These are phyloP conservation scores for Lentinula novae-zelandiae DNA, from an alignment of 1,284 basidiomycete genomes.

Conservation along the genomic window DNA sequence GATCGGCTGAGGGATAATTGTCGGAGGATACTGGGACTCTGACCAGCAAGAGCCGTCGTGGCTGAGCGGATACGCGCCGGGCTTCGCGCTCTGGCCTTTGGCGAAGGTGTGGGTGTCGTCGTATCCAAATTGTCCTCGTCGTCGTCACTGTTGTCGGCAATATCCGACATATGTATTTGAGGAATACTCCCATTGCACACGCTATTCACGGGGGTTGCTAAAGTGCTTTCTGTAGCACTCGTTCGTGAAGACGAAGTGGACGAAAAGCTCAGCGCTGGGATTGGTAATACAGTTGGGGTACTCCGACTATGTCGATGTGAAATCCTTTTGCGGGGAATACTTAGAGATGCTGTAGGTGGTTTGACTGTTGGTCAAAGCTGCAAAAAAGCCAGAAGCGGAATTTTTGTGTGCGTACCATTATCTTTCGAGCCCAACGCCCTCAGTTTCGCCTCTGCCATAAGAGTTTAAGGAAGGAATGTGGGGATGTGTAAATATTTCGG, in stretches of 20 bases:
- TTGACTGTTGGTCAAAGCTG: not conserved
- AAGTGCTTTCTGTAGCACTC: not conserved
- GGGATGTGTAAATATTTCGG: not conserved
- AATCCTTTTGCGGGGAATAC: not conserved
- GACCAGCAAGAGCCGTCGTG: not conserved
- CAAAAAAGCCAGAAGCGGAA: too few species aligned
- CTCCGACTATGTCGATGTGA: conserved; percentile 1
- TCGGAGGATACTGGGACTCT: not conserved
- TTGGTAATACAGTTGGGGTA: not conserved
- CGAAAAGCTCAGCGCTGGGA: not conserved
- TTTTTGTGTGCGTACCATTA: not conserved
- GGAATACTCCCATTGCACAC: not conserved
- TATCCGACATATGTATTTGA: not conserved
- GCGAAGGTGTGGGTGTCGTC: conserved; percentile 7
- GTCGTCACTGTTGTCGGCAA: not conserved
- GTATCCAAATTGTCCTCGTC: conserved; percentile 1
- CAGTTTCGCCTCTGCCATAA: not conserved
- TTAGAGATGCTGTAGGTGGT: not conserved
- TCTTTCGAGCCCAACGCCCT: not conserved
- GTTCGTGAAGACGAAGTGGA: not conserved
- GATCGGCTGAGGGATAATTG: conserved; percentile 7
- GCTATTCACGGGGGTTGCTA: not conserved
- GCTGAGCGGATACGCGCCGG: not conserved
- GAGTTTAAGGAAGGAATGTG: too few species aligned
- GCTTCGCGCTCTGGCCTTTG: not conserved